Conservation (phyloP, 805 yeast genomes). For the Lipomyces orientalis region DNA sequence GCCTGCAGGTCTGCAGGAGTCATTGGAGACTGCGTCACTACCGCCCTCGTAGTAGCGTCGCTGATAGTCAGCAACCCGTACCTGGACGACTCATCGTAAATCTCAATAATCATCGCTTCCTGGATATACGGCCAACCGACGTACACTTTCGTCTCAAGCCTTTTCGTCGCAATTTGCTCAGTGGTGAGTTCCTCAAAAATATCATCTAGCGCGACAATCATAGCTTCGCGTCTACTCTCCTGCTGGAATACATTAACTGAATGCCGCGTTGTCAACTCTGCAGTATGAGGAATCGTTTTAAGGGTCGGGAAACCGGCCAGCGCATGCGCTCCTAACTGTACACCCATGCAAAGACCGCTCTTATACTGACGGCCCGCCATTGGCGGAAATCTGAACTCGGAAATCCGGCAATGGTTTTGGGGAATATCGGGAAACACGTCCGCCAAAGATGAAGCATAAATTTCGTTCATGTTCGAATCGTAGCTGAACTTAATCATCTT, state of each 20-base stretch:
- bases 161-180: slow-evolving; percentile 69
- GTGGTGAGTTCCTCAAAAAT: slow-evolving; percentile 49
- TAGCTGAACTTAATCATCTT: slow-evolving; percentile 66
- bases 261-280: slow-evolving; percentile 57
- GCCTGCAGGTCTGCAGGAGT: slow-evolving; percentile 11
- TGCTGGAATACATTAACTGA: slow-evolving; percentile 80
- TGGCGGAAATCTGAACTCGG: slow-evolving; percentile 58
- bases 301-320: slow-evolving; percentile 92
- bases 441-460: slow-evolving; percentile 77
- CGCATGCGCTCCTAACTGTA: slow-evolving; percentile 68
- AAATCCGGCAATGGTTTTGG: slow-evolving; percentile 77
- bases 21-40: slow-evolving; percentile 8
- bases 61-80: slow-evolving; percentile 52
- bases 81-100: slow-evolving; percentile 60
- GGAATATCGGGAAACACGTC: slow-evolving; percentile 78
- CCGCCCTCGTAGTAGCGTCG: slow-evolving; percentile 7
- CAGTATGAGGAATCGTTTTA: slow-evolving; percentile 66
- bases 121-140: slow-evolving; percentile 89
- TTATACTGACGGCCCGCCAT: slow-evolving; percentile 45
- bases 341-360: slow-evolving; percentile 67
- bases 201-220: slow-evolving; percentile 68
- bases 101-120: slow-evolving; percentile 73
- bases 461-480: slow-evolving; percentile 73
- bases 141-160: slow-evolving; percentile 66
- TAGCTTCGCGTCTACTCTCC: slow-evolving; percentile 82